Base-by-base conservation (phyloP, 257 asterid genomes). In the Eustoma russellianum region DNA sequence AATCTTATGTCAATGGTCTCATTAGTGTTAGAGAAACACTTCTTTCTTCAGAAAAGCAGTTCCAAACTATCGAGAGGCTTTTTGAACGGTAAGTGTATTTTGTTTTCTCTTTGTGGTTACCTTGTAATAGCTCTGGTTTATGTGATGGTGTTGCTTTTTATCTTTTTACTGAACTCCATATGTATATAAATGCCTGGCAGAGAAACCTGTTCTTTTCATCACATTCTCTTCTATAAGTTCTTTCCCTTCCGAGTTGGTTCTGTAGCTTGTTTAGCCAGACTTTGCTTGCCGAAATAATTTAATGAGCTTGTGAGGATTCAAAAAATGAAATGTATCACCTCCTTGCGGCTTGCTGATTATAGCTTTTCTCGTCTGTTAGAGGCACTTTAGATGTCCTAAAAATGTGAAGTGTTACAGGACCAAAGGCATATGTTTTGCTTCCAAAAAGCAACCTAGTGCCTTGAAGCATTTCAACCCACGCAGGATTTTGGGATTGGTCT, bases 11-110 rank as follows among this genome's bases (percentile, higher is more conserved):
- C 59, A 77, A 76, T 58, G 85, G 91, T 63, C 86, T 92, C 71
- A 78, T 85, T 62, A 85, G 83, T 55, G 99, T 88, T 33, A 88
- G 99, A 78, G 99, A 92, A 77, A 88, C 95, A 52, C 94, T 92
- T 69, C 80, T 92, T 55, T 88, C 99, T 54, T 92, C 99, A 3
- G 97, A 92, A 70, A 85, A 88, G 83, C 99, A 92, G 48, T 92
- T 92, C 72, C 94, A 92, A 79, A 81, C 86, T n/a, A 88, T 92
- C 48, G 99, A 92, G 77, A 81, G 79, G 74, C 95, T 81, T 73
- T 88, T 88, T 71, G 97, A 92, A 63, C 78, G 97, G 99, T 92
- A 60, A 67, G 98, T 76, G 9, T 60, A n/a, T 49, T 53, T 48
- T 65, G 19, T 10, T 24, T 57, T 17, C 9, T 16, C 15, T 6